Percentiles rank a stretch among this genome's conserved stretches.
phyloP scores from a whole-genome alignment of 495 filamentous ascomycete species.

The Cercophora newfieldiana region DNA sequence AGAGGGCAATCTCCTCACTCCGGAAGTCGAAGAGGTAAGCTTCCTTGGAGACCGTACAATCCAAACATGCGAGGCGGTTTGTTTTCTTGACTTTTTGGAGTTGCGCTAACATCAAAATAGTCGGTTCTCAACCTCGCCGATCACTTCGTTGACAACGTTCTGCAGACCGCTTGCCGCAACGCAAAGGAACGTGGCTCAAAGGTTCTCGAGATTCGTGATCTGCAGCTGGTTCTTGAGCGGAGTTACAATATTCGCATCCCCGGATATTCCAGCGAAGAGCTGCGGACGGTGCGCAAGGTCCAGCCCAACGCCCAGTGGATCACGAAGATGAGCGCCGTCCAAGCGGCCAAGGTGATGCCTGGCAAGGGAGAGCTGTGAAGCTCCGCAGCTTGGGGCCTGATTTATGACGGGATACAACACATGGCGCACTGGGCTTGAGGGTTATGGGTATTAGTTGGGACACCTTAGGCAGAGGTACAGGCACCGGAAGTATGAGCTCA shows the following conservation, averaged over 20 bases:
- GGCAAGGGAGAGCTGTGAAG: slow-evolving; percentile 52
- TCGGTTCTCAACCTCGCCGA: slow-evolving; percentile 87
- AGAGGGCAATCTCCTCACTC: slow-evolving; percentile 67
- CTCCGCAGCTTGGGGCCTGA: neutral
- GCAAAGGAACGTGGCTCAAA: slow-evolving; percentile 90
- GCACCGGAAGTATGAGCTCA: no score
- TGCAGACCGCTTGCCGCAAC: slow-evolving; percentile 81
- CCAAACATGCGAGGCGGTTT: neutral
- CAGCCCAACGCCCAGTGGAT: slow-evolving; percentile 85
- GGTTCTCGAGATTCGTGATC: slow-evolving; percentile 85
- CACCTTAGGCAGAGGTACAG: no score
- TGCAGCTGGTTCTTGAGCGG: slow-evolving; percentile 92
- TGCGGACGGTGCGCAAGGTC: slow-evolving; percentile 89
- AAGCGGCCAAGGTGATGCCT: slow-evolving; percentile 80
- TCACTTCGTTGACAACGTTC: slow-evolving; percentile 88
- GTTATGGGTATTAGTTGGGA: neutral
- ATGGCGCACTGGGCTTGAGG: neutral
- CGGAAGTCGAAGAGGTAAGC: slow-evolving; percentile 92
- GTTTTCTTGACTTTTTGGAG: neutral
- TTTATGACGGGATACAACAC: neutral
- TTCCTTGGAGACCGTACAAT: slow-evolving; percentile 15
- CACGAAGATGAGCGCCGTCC: slow-evolving; percentile 92
- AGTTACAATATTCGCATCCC: slow-evolving; percentile 98
- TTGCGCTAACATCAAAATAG: slow-evolving; percentile 43
- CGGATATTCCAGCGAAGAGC: slow-evolving; percentile 89